Base-by-base conservation (phyloP, 495 filamentous ascomycete species). In the Durotheca rogersii region DNA sequence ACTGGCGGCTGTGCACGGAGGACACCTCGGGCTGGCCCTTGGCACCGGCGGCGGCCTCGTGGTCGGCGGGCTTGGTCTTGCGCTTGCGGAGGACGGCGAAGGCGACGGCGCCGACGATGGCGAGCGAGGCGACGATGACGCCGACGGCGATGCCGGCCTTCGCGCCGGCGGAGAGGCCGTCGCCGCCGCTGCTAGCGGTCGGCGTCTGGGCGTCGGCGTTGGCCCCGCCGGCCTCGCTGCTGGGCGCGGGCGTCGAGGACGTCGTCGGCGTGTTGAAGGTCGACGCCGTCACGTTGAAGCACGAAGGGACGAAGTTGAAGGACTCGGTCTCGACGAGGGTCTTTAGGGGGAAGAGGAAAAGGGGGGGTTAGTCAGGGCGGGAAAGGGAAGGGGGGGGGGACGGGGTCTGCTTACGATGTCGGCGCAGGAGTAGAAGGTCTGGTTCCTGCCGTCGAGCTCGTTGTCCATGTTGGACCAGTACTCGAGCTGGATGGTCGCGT, bases 351-450 rank as follows among this genome's bases (percentile, higher is more conserved):
- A 32, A 30, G 15, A 32, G 29, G 7, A 4, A 18, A 11, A 15
- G 25, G 30, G 36, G 42, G 25, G 16, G 11, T 9, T 7, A 41
- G 23, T 23, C 39, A 16, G 52, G 41, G n/a, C 1, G 10, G 6
- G 14, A 17, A 12, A n/a, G n/a, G 7, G 4, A 18, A 11, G 6
- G 9, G 4, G 20, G 18, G 1, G 16, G 12, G 25, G 2, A 15
- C 16, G 9, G 16, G n/a, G n/a, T 34, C n/a, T n/a, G n/a, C 60
- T 45, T 53, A 64, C 60, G 20, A 79, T 66, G 52, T 80, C 76
- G 0, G 77, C 74, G 21, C 75, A 80, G 2, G 73, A 70, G 51
- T 75, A 79, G 66, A 74, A 80, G 4, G 72, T 73, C 47, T 77
- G 64, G 27, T 76, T 75, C 15, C 62, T 38, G 59, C 74, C 64